phyloP scores from a whole-genome alignment of 2,329 filamentous ascomycete species.

The Trichoderma afroharzianum region DNA sequence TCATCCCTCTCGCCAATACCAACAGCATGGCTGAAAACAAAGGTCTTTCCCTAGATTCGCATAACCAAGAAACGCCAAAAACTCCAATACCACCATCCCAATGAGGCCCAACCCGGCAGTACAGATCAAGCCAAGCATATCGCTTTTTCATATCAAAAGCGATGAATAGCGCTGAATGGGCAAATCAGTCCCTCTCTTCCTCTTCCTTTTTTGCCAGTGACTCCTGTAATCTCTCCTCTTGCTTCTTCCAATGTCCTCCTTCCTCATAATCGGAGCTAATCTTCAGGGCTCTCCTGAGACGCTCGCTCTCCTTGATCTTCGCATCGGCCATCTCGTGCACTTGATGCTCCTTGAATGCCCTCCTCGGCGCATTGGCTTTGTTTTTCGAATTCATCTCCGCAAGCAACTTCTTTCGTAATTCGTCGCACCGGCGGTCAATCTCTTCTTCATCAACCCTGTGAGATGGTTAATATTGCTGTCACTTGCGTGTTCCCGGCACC shows the following conservation, averaged over 20 bases:
- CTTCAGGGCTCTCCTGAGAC: slow-evolving; percentile 78
- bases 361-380: slow-evolving; percentile 35
- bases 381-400: slow-evolving; percentile 36
- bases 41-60: neutral
- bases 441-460: slow-evolving; percentile 77
- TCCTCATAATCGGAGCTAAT: slow-evolving; percentile 85
- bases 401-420: slow-evolving; percentile 39
- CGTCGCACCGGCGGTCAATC: slow-evolving; percentile 64
- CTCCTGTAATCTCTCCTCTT: slow-evolving; percentile 64
- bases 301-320: slow-evolving; percentile 93
- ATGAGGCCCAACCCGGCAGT: neutral
- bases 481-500: neutral
- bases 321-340: slow-evolving; percentile 95
- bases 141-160: neutral
- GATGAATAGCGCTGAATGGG: neutral
- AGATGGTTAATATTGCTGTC: slow-evolving; percentile 15
- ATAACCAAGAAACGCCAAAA: neutral
- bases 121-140: neutral
- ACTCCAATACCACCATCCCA: neutral
- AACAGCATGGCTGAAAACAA: neutral
- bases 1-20: neutral
- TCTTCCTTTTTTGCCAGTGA: slow-evolving; percentile 40
- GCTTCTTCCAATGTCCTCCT: slow-evolving; percentile 78
- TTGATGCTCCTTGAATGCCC: slow-evolving; percentile 80
- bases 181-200: slow-evolving; percentile 24